phyloP scores from a whole-genome alignment of 1,139 yeast species.

The Yamadazyma friedrichii region DNA sequence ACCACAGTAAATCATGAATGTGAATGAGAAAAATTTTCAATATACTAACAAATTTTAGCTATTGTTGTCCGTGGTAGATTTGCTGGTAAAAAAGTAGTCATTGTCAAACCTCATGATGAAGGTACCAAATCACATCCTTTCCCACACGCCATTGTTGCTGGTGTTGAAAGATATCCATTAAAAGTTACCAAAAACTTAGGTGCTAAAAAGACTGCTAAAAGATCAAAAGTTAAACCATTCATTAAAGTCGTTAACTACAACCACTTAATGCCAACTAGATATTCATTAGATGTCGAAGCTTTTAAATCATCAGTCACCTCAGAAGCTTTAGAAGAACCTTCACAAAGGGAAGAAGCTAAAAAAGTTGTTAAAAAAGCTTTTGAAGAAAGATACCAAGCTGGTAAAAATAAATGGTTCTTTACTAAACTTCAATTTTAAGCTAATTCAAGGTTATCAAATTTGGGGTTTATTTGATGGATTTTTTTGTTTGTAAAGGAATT shows the following conservation, averaged over 20 bases:
- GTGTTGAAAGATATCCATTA: constrained; percentile 98
- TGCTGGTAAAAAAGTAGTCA: constrained; percentile 99
- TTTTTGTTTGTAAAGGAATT: not conserved
- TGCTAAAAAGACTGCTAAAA: constrained; percentile 95
- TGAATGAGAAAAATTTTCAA: not conserved
- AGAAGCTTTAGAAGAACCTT: constrained; percentile 96
- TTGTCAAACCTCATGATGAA: constrained; percentile 97
- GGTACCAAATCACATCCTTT: constrained; percentile 99
- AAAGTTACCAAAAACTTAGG: constrained; percentile 95
- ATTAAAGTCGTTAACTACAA: constrained; percentile 99
- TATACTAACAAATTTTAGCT: constrained; percentile 55
- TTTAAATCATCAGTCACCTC: constrained; percentile 90
- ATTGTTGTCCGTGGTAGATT: constrained; percentile 99
- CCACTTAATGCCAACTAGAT: constrained; percentile 99
- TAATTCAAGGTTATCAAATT: not conserved
- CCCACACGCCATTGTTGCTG: constrained; percentile 99
- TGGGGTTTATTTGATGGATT: not conserved
- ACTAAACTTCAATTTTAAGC: constrained; percentile 94
- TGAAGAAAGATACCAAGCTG: constrained; percentile 99
- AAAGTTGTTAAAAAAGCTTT: constrained; percentile 98
- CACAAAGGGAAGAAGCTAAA: constrained; percentile 99
- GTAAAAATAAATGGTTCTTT: constrained; percentile 99
- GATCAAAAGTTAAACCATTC: constrained; percentile 98
- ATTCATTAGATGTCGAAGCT: constrained; percentile 95
- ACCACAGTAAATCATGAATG: not conserved